Evolutionary conservation across 108 stramenopile genomes (phyloP).

Genomic region (Schizochytrium sp.): DNA sequence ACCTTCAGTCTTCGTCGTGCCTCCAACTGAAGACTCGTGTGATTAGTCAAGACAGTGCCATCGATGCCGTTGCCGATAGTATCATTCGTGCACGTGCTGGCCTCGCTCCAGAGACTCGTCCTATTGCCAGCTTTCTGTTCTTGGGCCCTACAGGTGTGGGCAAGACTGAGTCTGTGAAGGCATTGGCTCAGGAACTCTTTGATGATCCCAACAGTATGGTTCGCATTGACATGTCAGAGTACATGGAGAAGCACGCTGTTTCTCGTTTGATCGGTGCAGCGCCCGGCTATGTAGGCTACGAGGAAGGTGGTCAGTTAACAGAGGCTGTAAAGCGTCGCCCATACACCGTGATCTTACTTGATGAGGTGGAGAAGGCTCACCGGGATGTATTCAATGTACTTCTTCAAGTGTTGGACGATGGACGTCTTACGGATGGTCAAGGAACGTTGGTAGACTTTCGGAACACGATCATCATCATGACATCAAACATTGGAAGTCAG

Average conservation of each 20-base stretch:
- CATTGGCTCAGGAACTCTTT: conserved; percentile 87
- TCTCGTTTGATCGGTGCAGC: conserved; percentile 92
- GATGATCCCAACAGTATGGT: conserved; percentile 88
- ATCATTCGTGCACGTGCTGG: conserved; percentile 86
- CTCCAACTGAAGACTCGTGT: conserved; percentile 80
- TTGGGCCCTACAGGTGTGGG: conserved; percentile 92
- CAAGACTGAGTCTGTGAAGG: conserved; percentile 92
- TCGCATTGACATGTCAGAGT: conserved; percentile 98
- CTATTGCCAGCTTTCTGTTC: conserved; percentile 89
- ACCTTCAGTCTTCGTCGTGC: no score
- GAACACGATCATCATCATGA: conserved; percentile 94
- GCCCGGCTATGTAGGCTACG: conserved; percentile 97
- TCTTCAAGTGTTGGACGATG: conserved; percentile 89
- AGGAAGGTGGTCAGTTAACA: conserved; percentile 95
- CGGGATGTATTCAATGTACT: conserved; percentile 90
- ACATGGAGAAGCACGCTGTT: conserved; percentile 92
- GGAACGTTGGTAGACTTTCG: conserved; percentile 94
- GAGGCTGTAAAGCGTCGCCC: conserved; percentile 92
- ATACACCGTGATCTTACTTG: conserved; percentile 92
- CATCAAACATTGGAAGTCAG: conserved; percentile 90
- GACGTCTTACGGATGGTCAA: conserved; percentile 79
- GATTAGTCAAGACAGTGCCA: conserved; percentile 87
- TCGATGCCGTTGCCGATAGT: conserved; percentile 84
- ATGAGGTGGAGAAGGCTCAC: conserved; percentile 98
- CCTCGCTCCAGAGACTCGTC: conserved; percentile 82